Evolutionary conservation across 352 stramenopile genomes (phyloP).

Genomic region (Globisporangium emineosum): DNA sequence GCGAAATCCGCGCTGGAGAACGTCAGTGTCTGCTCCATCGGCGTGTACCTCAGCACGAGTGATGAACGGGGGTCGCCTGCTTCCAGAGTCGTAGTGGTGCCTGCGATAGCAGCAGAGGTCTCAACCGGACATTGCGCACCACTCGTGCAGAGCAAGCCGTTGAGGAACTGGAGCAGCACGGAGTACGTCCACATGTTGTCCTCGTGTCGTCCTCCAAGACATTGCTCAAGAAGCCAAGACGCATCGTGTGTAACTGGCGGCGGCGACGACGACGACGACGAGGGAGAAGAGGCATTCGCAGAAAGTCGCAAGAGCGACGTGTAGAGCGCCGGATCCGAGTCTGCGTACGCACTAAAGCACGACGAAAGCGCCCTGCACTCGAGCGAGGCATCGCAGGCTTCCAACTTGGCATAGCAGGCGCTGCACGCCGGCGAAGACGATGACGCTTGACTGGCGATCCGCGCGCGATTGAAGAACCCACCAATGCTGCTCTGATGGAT

Average conservation of each 20-base stretch:
- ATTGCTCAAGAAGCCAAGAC: slow-evolving; percentile 8
- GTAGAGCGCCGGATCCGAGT: slow-evolving; percentile 4
- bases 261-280: not conserved
- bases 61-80: not conserved
- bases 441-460: not conserved
- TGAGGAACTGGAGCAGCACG: slow-evolving; percentile 9
- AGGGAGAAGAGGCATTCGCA: no score
- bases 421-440: not conserved
- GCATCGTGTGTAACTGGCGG: not conserved
- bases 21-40: slow-evolving; percentile 13
- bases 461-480: slow-evolving; percentile 10
- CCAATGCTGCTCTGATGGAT: not conserved
- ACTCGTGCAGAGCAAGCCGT: slow-evolving; percentile 9
- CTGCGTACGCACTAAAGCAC: slow-evolving; percentile 4
- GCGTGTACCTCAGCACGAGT: slow-evolving; percentile 11
- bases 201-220: not conserved
- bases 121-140: not conserved
- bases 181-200: slow-evolving; percentile 4
- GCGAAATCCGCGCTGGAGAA: not conserved
- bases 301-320: slow-evolving; percentile 1
- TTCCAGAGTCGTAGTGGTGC: not conserved
- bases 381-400: slow-evolving; percentile 1
- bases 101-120: not conserved
- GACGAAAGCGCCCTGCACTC: slow-evolving; percentile 13
- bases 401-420: not conserved